Conservation (phyloP, 148 eudicot genomes). For the Arctostaphylos glauca region DNA sequence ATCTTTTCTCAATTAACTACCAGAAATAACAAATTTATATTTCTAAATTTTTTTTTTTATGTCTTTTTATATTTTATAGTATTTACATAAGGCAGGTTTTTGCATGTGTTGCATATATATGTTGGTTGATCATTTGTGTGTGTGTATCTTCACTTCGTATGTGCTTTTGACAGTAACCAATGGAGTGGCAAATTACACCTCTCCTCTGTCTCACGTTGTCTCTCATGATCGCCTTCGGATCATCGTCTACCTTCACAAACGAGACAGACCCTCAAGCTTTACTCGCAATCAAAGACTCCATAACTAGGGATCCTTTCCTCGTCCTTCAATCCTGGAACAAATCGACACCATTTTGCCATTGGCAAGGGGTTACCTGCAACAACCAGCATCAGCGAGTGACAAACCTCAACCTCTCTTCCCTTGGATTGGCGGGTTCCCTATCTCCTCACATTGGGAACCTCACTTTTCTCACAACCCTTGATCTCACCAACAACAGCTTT, state of each 20-base stretch:
- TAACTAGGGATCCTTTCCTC: background rate
- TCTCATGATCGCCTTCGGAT: background rate
- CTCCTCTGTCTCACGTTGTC: background rate
- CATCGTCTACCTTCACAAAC: background rate
- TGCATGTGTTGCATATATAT: too few relatives aligned
- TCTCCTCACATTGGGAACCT: conserved; percentile 26
- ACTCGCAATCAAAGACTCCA: background rate
- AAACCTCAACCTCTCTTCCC: background rate
- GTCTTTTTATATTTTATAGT: too few relatives aligned
- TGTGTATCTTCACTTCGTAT: too few relatives aligned
- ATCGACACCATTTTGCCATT: background rate
- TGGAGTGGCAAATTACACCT: too few relatives aligned
- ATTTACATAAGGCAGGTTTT: too few relatives aligned
- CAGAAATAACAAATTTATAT: too few relatives aligned
- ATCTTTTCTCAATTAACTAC: too few relatives aligned
- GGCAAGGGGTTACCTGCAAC: background rate
- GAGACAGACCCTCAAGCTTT: background rate
- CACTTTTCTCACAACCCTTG: conserved; percentile 8
- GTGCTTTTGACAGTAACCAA: too few relatives aligned
- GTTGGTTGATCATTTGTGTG: too few relatives aligned
- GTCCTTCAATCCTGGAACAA: background rate
- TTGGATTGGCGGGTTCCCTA: background rate
- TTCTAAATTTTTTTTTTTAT: too few relatives aligned
- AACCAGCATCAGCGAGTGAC: conserved; percentile 1
- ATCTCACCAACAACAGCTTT: conserved; percentile 5